These are phyloP conservation scores for Coemansia sp. DNA, from an alignment of 192 early-diverging fungal species.

Conservation along the genomic window DNA sequence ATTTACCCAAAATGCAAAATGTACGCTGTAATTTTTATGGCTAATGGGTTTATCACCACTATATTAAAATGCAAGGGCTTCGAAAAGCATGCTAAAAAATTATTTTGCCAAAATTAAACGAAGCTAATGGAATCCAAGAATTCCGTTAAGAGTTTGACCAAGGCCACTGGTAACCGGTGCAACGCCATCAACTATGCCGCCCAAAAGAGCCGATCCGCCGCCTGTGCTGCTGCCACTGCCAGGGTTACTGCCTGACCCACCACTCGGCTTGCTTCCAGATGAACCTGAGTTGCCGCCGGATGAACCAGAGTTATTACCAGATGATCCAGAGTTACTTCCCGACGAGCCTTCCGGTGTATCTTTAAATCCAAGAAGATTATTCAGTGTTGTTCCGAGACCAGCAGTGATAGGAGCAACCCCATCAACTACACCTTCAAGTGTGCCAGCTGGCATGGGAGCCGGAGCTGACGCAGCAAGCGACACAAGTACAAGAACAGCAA, in stretches of 20 bases:
- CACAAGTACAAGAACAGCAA: background rate
- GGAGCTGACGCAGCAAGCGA: background rate
- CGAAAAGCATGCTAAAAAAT: background rate
- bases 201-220: slow-evolving; percentile 6
- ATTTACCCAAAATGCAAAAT: too few relatives aligned
- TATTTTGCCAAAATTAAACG: background rate
- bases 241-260: background rate
- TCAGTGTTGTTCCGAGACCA: background rate
- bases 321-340: background rate
- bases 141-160: slow-evolving; percentile 6
- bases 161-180: slow-evolving; percentile 21
- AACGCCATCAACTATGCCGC: slow-evolving; percentile 16
- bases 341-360: background rate
- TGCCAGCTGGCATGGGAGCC: background rate
- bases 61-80: too few relatives aligned
- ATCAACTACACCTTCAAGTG: background rate
- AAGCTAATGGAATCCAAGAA: slow-evolving; percentile 9
- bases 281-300: background rate
- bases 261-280: too few relatives aligned
- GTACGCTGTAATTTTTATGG: too few relatives aligned
- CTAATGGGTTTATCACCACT: too few relatives aligned
- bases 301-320: background rate
- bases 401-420: background rate
- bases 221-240: background rate
- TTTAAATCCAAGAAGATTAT: background rate